phyloP scores from a whole-genome alignment of 176 grass and related monocot species.

The Cocos nucifera region DNA sequence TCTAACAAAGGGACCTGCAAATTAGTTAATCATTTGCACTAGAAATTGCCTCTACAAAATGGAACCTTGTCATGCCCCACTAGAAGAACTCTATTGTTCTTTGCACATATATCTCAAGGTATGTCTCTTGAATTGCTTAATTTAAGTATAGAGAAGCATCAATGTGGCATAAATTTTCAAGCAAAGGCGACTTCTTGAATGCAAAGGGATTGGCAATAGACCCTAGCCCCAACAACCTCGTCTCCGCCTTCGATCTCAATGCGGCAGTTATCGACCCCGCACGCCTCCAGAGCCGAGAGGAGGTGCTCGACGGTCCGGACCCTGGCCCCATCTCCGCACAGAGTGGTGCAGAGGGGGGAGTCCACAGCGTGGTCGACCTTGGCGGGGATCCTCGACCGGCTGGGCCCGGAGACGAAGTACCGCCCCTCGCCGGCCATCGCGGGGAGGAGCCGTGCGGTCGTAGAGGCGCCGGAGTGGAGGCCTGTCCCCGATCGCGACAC shows the following conservation, averaged over 20 bases:
- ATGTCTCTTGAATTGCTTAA: no score
- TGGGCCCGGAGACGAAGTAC: slow-evolving; percentile 42
- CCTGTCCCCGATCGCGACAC: slow-evolving; percentile 52
- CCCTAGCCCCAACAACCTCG: slow-evolving; percentile 53
- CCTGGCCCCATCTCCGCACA: slow-evolving; percentile 24
- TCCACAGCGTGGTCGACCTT: slow-evolving; percentile 36
- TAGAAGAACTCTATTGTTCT: no score
- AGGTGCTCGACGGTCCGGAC: slow-evolving; percentile 81
- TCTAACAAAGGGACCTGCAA: slow-evolving; percentile 86
- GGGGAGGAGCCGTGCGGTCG: slow-evolving; percentile 46
- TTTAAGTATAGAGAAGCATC: no score
- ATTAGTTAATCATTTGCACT: slow-evolving; percentile 25
- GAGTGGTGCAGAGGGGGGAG: slow-evolving; percentile 67
- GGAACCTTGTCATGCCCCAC: no score
- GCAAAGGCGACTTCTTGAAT: no score
- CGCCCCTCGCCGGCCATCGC: slow-evolving; percentile 76
- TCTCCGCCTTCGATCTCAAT: slow-evolving; percentile 57
- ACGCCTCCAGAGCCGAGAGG: slow-evolving; percentile 70
- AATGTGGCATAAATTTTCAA: no score
- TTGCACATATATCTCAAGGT: no score
- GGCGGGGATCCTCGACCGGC: slow-evolving; percentile 33
- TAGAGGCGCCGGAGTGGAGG: slow-evolving; percentile 46
- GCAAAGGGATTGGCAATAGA: no score
- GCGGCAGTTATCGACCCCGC: slow-evolving; percentile 74
- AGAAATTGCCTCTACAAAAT: not conserved